Evolutionary conservation across 2,329 filamentous ascomycete species (phyloP).

Genomic region (Periconia sp.): DNA sequence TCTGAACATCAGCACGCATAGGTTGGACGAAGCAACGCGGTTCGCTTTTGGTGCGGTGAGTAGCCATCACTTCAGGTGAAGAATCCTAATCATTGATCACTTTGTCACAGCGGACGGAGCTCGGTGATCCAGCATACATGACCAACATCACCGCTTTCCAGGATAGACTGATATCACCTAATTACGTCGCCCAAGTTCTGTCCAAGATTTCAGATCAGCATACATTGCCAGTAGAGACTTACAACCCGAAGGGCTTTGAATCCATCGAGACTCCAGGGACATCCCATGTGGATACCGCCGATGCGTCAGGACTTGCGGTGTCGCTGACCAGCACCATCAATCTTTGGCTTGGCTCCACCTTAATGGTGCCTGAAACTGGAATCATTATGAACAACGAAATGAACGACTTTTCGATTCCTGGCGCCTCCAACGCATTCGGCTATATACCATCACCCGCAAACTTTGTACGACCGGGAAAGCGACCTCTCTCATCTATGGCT

Average conservation of each 20-base stretch:
- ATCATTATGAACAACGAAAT: slow-evolving; percentile 70
- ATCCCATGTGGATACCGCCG: slow-evolving; percentile 74
- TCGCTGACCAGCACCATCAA: slow-evolving; percentile 89
- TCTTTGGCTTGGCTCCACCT: slow-evolving; percentile 77
- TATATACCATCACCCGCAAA: slow-evolving; percentile 81
- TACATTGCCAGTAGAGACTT: slow-evolving; percentile 75
- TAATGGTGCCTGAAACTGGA: slow-evolving; percentile 84
- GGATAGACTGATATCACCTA: slow-evolving; percentile 67
- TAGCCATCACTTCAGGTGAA: too few species aligned
- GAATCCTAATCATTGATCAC: too few species aligned
- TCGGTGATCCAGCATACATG: slow-evolving; percentile 83
- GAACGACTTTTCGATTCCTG: slow-evolving; percentile 77
- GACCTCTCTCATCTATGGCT: slow-evolving; percentile 81
- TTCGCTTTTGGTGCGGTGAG: slow-evolving; percentile 83
- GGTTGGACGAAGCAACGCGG: slow-evolving; percentile 85
- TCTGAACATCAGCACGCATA: slow-evolving; percentile 76
- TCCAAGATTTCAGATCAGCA: slow-evolving; percentile 71
- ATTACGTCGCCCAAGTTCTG: slow-evolving; percentile 65
- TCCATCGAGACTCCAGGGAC: slow-evolving; percentile 75
- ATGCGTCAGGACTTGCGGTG: slow-evolving; percentile 75
- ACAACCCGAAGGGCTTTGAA: slow-evolving; percentile 72
- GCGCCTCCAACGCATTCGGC: slow-evolving; percentile 78
- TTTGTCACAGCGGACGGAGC: too few species aligned
- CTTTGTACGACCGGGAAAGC: slow-evolving; percentile 79
- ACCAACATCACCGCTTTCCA: slow-evolving; percentile 68